A percentile compares a stretch with the other conserved stretches of the same genome.
These are phyloP conservation scores for Gnaphalium uliginosum DNA, from an alignment of 129 eudicot species.

Conservation along the genomic window DNA sequence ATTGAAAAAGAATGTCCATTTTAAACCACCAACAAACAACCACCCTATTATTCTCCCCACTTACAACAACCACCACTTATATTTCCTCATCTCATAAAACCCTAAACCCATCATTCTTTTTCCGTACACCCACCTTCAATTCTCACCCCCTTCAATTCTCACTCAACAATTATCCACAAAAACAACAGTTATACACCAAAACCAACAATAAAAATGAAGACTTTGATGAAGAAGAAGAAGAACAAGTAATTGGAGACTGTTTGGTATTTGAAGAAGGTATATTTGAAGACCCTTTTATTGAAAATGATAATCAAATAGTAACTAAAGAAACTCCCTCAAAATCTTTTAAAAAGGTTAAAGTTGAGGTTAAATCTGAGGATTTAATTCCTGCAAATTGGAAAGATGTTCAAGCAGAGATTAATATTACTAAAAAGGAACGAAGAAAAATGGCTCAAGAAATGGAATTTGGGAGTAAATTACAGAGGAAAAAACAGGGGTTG, in stretches of 20 bases:
- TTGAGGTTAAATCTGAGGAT: constrained; percentile 44
- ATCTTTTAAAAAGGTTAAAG: not conserved
- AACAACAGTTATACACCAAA: constrained; percentile 23
- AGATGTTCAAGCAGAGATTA: constrained; percentile 63
- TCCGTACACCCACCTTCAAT: not conserved
- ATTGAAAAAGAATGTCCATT: constrained; percentile 17
- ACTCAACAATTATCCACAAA: constrained; percentile 22
- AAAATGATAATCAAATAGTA: not conserved
- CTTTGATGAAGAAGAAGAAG: constrained; percentile 37
- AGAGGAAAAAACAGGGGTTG: constrained; percentile 46
- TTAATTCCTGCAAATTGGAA: constrained; percentile 84
- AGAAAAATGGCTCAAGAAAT: constrained; percentile 59
- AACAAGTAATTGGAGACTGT: constrained; percentile 80
- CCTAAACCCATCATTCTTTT: constrained; percentile 15
- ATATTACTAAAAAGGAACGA: constrained; percentile 78
- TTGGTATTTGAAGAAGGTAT: constrained; percentile 85
- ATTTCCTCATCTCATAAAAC: constrained; percentile 1
- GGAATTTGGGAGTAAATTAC: constrained; percentile 64
- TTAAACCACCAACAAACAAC: constrained; percentile 28
- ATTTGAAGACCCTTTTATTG: constrained; percentile 70
- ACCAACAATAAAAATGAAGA: constrained; percentile 24
- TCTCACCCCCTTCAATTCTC: constrained; percentile 29
- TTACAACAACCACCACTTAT: not conserved
- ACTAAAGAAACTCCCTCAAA: not conserved
- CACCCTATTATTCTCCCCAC: constrained; percentile 11